phyloP scores from a whole-genome alignment of 441 rosid genomes.

The Bruguiera hainesii region DNA sequence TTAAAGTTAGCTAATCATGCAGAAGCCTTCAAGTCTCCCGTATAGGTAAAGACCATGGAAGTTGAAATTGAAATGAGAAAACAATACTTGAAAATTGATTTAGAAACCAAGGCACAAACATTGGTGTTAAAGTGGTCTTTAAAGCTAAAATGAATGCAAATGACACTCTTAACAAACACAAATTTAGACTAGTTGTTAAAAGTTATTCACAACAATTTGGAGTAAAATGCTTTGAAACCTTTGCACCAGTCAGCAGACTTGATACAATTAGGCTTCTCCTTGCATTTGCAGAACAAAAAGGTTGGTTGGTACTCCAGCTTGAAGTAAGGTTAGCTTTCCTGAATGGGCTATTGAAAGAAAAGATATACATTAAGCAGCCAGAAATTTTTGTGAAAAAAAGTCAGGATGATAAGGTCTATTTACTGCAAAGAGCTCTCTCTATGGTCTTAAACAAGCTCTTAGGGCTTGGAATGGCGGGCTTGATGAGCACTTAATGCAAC shows the following conservation, averaged over 20 bases:
- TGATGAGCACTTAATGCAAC: neutral
- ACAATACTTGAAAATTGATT: neutral
- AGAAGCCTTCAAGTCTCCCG: neutral
- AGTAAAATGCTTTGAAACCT: neutral
- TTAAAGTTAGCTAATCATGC: neutral
- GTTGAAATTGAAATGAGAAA: neutral
- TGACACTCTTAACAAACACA: neutral
- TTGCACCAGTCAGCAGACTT: neutral
- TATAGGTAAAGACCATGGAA: neutral
- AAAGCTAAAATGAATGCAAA: neutral
- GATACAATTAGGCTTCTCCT: neutral
- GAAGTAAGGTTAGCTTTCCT: neutral
- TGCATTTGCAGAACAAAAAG: neutral
- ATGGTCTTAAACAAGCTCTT: neutral
- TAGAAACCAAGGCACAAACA: neutral
- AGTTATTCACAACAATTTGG: neutral
- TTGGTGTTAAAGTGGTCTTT: neutral
- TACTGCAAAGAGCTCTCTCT: neutral
- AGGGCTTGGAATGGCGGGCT: neutral
- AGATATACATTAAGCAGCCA: neutral
- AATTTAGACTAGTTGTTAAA: neutral
- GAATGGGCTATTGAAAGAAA: neutral
- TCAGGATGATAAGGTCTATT: neutral
- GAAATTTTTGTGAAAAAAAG: neutral
- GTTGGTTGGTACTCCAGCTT: neutral